Evolutionary conservation across 495 filamentous ascomycete species (phyloP).

Genomic region (Penicillium tannophilum): DNA sequence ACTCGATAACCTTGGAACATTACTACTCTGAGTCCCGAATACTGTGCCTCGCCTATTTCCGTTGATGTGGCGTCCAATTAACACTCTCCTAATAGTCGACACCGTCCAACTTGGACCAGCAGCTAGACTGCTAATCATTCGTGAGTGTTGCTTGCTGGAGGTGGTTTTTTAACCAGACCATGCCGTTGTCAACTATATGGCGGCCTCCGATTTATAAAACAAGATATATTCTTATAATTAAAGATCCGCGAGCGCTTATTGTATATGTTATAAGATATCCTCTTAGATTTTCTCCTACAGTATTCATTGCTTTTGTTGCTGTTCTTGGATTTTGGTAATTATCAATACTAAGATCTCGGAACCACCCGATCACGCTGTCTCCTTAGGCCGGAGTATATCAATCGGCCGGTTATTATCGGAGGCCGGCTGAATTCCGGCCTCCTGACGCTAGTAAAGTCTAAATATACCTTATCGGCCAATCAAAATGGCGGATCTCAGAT

Average conservation of each 20-base stretch:
- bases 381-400: neutral
- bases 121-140: too few species aligned
- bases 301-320: neutral
- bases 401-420: conserved; percentile 45
- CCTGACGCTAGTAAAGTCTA: conserved; percentile 37
- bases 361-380: neutral
- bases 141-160: too few species aligned
- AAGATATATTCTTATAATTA: neutral
- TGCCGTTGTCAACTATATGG: too few species aligned
- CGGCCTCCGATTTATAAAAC: too few species aligned
- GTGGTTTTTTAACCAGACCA: too few species aligned
- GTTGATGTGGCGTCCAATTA: too few species aligned
- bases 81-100: too few species aligned
- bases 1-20: too few species aligned
- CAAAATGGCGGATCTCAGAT: conserved; percentile 7
- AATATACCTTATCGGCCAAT: conserved; percentile 29
- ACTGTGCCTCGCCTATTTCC: too few species aligned
- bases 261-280: neutral
- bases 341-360: neutral
- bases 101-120: too few species aligned
- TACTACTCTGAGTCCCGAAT: too few species aligned
- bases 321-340: neutral
- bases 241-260: neutral
- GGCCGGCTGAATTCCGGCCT: conserved; percentile 51
- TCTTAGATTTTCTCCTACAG: neutral